Evolutionary conservation across 805 yeast genomes (phyloP).

Genomic region (Saccharomycopsis fodiens): DNA sequence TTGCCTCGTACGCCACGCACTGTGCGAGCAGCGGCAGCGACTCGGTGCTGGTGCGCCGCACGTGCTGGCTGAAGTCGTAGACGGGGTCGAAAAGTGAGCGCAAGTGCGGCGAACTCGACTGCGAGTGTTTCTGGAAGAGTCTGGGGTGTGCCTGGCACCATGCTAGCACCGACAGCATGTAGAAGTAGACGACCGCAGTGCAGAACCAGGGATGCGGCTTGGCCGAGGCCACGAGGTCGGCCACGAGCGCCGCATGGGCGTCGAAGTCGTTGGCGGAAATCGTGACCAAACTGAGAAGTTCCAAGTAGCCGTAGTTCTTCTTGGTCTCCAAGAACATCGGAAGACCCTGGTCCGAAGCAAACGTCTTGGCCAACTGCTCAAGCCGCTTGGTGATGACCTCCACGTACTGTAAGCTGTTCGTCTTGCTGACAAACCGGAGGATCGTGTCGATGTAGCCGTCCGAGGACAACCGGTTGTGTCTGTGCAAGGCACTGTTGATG

Average conservation of each 20-base stretch:
- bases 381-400: background rate
- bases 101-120: background rate
- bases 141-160: slow-evolving; percentile 1
- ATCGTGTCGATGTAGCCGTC: slow-evolving; percentile 5
- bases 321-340: slow-evolving; percentile 1
- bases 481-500: slow-evolving; percentile 8
- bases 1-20: background rate
- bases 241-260: background rate
- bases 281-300: background rate
- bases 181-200: slow-evolving; percentile 1
- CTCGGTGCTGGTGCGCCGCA: background rate
- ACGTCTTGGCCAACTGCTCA: background rate
- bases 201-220: slow-evolving; percentile 2
- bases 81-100: slow-evolving; percentile 1
- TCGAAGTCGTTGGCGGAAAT: background rate
- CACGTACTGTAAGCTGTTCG: background rate
- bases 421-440: background rate
- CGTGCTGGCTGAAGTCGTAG: background rate
- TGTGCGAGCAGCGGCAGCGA: background rate
- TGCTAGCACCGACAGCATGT: background rate
- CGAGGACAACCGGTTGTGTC: background rate
- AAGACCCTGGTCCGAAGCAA: background rate
- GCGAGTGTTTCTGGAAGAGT: background rate
- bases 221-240: background rate
- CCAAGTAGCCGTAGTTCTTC: slow-evolving; percentile 9